Conservation (phyloP, 2,329 filamentous ascomycete genomes). For the Microdochium nivale region DNA sequence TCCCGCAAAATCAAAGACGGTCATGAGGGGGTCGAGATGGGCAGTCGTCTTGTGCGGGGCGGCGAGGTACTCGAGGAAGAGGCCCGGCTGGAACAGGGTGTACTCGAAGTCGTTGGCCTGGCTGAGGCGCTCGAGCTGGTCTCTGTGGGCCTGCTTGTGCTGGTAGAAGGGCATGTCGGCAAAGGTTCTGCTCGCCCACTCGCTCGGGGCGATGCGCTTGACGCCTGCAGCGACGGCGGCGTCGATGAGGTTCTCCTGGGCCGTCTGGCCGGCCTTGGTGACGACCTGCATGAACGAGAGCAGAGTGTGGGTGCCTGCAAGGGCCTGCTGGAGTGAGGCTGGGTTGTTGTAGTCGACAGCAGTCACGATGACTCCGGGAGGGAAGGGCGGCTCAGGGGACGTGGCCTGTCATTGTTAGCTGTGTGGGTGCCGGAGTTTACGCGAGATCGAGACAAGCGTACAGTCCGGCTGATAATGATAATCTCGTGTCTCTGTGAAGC, state of each 20-base stretch:
- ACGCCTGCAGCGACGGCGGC: conserved; percentile 51
- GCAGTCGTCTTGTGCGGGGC: conserved; percentile 36
- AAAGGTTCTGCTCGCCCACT: conserved; percentile 34
- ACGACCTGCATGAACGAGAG: conserved; percentile 38
- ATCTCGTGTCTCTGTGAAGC: conserved; percentile 43
- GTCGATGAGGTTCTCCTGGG: conserved; percentile 49
- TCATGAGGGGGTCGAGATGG: conserved; percentile 30
- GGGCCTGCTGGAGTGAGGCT: conserved; percentile 21
- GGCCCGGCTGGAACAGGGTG: conserved; percentile 43
- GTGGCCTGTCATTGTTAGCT: conserved; percentile 2
- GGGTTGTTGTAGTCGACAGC: conserved; percentile 35
- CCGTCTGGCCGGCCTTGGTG: conserved; percentile 19
- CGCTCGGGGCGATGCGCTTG: conserved; percentile 51
- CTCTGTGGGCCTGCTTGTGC: conserved; percentile 38
- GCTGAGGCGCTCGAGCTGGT: conserved; percentile 41
- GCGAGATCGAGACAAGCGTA: conserved; percentile 9
- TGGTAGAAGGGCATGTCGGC: conserved; percentile 35
- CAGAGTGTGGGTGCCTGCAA: conserved; percentile 41
- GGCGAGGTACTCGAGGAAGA: conserved; percentile 47
- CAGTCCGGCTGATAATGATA: conserved; percentile 38
- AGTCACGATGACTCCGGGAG: conserved; percentile 26
- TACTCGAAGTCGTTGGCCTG: conserved; percentile 42
- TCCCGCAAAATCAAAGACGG: conserved; percentile 27
- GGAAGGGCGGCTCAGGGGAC: conserved; percentile 1
- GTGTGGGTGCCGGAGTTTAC: background rate